phyloP scores from a whole-genome alignment of 352 stramenopile species.

The Globisporangium megalacanthum region DNA sequence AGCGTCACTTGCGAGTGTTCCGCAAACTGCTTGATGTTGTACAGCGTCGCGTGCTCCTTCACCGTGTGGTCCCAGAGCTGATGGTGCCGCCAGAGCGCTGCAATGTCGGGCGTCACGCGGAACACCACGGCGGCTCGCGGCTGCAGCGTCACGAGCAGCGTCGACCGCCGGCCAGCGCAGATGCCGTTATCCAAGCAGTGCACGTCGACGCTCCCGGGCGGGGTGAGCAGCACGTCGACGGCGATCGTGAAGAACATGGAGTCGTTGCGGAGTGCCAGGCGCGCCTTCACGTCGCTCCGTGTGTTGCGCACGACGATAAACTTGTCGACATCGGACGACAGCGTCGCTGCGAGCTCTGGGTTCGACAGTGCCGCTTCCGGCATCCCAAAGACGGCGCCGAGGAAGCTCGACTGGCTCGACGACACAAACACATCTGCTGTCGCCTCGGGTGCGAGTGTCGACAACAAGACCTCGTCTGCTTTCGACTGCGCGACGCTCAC shows the following conservation, averaged over 20 bases:
- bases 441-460: conserved; percentile 10
- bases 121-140: conserved; percentile 54
- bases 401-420: conserved; percentile 62
- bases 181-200: conserved; percentile 68
- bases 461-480: conserved; percentile 25
- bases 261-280: conserved; percentile 77
- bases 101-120: conserved; percentile 61
- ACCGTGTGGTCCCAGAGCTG: conserved; percentile 85
- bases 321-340: conserved; percentile 41
- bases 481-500: conserved; percentile 55
- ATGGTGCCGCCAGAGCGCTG: conserved; percentile 66
- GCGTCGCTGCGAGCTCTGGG: conserved; percentile 20
- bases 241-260: conserved; percentile 79
- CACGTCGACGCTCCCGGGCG: conserved; percentile 34
- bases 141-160: conserved; percentile 64
- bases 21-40: conserved; percentile 89
- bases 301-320: conserved; percentile 80
- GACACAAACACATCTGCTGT: conserved; percentile 14
- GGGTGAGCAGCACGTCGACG: conserved; percentile 43
- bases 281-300: conserved; percentile 48
- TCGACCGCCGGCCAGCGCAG: conserved; percentile 56
- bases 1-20: conserved; percentile 85
- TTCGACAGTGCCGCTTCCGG: conserved; percentile 55
- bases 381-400: conserved; percentile 79
- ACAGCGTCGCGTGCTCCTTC: conserved; percentile 85